Evolutionary conservation across 2,329 filamentous ascomycete species (phyloP).

Genomic region (Penicillium aurantiogriseum): DNA sequence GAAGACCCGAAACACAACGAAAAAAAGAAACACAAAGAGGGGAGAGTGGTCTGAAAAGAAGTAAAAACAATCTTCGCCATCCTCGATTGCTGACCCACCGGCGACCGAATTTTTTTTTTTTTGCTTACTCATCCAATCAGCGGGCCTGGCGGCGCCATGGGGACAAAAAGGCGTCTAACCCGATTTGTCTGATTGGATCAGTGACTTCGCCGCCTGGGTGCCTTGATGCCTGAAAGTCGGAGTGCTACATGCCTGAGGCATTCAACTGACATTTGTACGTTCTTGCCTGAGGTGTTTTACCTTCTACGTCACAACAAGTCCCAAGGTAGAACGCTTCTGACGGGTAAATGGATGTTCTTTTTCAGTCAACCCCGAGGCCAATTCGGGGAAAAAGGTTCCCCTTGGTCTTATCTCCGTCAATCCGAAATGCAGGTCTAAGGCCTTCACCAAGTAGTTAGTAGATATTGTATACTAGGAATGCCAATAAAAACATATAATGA

Average conservation of each 20-base stretch:
- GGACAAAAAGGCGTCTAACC: constrained; percentile 1
- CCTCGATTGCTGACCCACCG: constrained; percentile 8
- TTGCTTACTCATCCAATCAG: constrained; percentile 12
- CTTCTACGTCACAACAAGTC: neutral
- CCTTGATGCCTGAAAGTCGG: neutral
- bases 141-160: constrained; percentile 2
- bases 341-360: constrained; percentile 5
- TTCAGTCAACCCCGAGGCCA: neutral
- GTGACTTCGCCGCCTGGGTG: neutral
- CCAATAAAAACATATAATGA: neutral
- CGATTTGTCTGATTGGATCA: neutral
- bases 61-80: constrained; percentile 5
- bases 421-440: neutral
- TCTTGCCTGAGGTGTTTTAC: neutral
- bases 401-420: neutral
- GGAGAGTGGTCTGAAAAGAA: constrained; percentile 10
- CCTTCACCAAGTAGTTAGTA: neutral
- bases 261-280: rapidly evolving
- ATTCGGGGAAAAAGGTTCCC: neutral
- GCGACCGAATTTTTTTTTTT: constrained; percentile 8
- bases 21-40: constrained; percentile 11
- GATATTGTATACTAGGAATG: neutral
- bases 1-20: constrained; percentile 4
- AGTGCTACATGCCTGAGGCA: neutral
- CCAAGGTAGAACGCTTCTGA: neutral